Conservation (phyloP, 1,284 basidiomycete genomes). For the Spongispora temasekensis region DNA sequence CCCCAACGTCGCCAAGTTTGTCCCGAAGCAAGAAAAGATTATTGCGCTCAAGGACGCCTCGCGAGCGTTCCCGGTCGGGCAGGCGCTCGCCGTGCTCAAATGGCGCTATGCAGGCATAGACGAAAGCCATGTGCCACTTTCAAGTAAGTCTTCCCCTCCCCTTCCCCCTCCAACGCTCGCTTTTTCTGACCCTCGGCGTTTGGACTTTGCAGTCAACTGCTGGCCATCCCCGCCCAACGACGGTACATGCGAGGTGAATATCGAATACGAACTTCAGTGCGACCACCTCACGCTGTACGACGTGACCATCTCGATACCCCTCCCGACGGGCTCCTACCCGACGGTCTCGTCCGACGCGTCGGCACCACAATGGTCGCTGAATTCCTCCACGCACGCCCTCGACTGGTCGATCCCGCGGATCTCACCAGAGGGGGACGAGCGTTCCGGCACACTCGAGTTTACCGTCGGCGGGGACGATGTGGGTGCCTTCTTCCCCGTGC, state of each 20-base stretch:
- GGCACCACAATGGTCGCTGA: slow-evolving; percentile 77
- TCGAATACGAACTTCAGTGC: slow-evolving; percentile 96
- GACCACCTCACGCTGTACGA: slow-evolving; percentile 80
- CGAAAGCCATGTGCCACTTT: slow-evolving; percentile 88
- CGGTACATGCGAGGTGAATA: slow-evolving; percentile 89
- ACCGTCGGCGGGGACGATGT: slow-evolving; percentile 82
- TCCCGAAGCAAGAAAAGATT: slow-evolving; percentile 62
- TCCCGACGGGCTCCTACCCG: slow-evolving; percentile 86
- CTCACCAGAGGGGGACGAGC: slow-evolving; percentile 55
- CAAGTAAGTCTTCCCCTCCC: slow-evolving; percentile 58
- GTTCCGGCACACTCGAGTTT: slow-evolving; percentile 86
- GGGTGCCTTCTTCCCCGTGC: slow-evolving; percentile 91
- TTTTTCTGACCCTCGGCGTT: not conserved
- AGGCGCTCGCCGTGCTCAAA: slow-evolving; percentile 85
- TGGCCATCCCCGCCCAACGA: slow-evolving; percentile 94
- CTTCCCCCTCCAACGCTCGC: not conserved
- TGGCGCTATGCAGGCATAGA: slow-evolving; percentile 93
- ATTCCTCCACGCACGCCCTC: slow-evolving; percentile 76
- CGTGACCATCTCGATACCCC: slow-evolving; percentile 87
- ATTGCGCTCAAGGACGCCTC: slow-evolving; percentile 86
- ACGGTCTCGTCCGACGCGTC: slow-evolving; percentile 59
- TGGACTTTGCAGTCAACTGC: slow-evolving; percentile 88
- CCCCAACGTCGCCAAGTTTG: slow-evolving; percentile 91
- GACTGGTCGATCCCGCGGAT: slow-evolving; percentile 80
- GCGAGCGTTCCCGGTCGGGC: slow-evolving; percentile 85